Percentiles rank a stretch among this genome's conserved stretches.
Evolutionary conservation across 371 early-diverging fungal genomes (phyloP).

Genomic region (Rhizopus delemar): DNA sequence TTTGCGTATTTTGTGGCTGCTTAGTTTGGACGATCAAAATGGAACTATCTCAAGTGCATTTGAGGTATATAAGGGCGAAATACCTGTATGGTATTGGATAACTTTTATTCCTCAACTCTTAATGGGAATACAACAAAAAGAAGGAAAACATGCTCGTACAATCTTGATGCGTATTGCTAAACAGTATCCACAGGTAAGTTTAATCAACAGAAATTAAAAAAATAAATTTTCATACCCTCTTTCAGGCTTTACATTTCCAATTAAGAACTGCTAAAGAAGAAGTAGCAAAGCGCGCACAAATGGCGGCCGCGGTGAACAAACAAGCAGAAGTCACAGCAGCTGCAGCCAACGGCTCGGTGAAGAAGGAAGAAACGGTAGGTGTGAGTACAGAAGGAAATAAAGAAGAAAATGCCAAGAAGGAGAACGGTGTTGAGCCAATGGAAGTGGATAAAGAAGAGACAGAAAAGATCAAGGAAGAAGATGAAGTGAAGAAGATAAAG

Average conservation of each 20-base stretch:
- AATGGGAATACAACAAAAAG: constrained; percentile 73
- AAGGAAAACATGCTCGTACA: constrained; percentile 76
- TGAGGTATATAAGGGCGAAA: constrained; percentile 87
- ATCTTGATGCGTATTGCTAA: constrained; percentile 94
- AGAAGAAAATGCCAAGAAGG: neutral
- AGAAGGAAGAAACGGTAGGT: neutral
- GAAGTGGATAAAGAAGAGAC: neutral
- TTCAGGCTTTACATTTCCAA: constrained; percentile 86
- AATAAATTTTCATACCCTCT: neutral
- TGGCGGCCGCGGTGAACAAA: constrained; percentile 13
- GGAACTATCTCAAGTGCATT: constrained; percentile 79
- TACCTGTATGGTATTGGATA: constrained; percentile 97
- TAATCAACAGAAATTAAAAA: neutral
- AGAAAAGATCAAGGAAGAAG: neutral
- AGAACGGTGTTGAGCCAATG: neutral
- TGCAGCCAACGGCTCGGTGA: neutral
- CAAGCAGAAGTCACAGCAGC: neutral
- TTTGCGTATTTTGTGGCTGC: constrained; percentile 90
- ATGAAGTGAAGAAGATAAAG: neutral
- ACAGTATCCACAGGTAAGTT: constrained; percentile 84
- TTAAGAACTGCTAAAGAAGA: constrained; percentile 94
- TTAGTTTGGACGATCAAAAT: constrained; percentile 86
- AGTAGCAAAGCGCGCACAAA: constrained; percentile 58
- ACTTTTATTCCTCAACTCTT: constrained; percentile 96
- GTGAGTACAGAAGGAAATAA: neutral